Conservation (phyloP, 768 basidiomycete genomes). For the Tricholoma saponaceum region DNA sequence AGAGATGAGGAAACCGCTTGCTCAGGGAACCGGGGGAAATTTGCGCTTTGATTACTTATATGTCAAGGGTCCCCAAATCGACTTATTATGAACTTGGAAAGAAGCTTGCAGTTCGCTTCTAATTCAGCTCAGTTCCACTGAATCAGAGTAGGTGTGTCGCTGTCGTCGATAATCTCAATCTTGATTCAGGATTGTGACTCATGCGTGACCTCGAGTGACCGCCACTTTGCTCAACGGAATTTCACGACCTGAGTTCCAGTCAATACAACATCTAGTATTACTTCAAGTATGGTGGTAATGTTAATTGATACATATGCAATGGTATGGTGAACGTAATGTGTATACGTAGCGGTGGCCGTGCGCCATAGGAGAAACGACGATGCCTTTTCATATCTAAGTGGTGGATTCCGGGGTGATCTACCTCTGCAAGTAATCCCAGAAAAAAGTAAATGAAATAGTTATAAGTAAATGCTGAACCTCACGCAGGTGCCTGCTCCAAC, state of each 20-base stretch:
- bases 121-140: slow-evolving; percentile 6
- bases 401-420: not conserved
- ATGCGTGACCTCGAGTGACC: slow-evolving; percentile 9
- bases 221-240: slow-evolving; percentile 14
- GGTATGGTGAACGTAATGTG: slow-evolving; percentile 1
- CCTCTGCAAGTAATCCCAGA: not conserved
- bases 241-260: not conserved
- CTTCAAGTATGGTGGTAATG: slow-evolving; percentile 4
- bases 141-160: slow-evolving; percentile 4
- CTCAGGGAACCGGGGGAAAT: not conserved
- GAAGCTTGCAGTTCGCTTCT: slow-evolving; percentile 1
- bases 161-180: slow-evolving; percentile 9
- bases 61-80: not conserved
- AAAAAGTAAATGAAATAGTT: slow-evolving; percentile 5
- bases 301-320: slow-evolving; percentile 9
- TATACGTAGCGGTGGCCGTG: slow-evolving; percentile 6
- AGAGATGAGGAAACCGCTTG: not conserved
- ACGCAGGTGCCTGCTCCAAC: slow-evolving; percentile 15
- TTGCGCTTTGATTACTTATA: not conserved
- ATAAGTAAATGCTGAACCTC: not conserved
- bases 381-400: slow-evolving; percentile 15
- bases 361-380: not conserved
- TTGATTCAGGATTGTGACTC: not conserved
- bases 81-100: not conserved
- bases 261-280: slow-evolving; percentile 10